These are phyloP conservation scores for Mycosarcoma maydis DNA, from an alignment of 1,284 basidiomycete species.

Conservation along the genomic window DNA sequence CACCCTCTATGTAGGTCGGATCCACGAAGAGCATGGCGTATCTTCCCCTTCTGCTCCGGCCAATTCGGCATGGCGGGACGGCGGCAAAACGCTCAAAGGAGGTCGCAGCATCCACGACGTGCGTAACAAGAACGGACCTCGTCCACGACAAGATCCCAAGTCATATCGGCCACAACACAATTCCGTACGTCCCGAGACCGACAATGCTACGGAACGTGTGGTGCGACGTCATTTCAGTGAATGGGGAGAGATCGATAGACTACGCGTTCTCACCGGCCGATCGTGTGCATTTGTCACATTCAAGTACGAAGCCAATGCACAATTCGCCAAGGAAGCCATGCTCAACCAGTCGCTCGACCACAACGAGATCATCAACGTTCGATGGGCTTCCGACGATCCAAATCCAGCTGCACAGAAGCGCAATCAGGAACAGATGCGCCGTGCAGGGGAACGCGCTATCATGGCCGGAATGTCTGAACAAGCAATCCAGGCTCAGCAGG, in stretches of 20 bases:
- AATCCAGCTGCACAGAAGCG: slow-evolving; percentile 55
- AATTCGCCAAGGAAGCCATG: slow-evolving; percentile 99
- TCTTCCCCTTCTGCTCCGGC: slow-evolving; percentile 30
- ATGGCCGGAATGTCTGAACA: slow-evolving; percentile 51
- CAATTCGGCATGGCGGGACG: slow-evolving; percentile 52
- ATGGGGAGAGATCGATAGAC: slow-evolving; percentile 94
- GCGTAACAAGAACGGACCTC: slow-evolving; percentile 19
- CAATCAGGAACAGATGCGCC: slow-evolving; percentile 44
- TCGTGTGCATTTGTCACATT: slow-evolving; percentile 98
- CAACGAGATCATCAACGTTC: slow-evolving; percentile 89
- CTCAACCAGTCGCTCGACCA: slow-evolving; percentile 96
- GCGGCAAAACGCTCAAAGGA: slow-evolving; percentile 52
- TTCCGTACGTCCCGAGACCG: slow-evolving; percentile 38
- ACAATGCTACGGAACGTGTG: slow-evolving; percentile 56
- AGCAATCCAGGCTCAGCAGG: slow-evolving; percentile 44
- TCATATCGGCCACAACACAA: slow-evolving; percentile 48
- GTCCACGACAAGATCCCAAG: slow-evolving; percentile 30
- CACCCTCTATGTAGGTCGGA: slow-evolving; percentile 92
- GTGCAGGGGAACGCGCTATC: slow-evolving; percentile 53
- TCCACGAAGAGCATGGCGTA: slow-evolving; percentile 68
- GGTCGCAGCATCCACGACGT: slow-evolving; percentile 42
- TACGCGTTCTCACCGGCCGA: slow-evolving; percentile 90
- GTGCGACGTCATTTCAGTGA: slow-evolving; percentile 82
- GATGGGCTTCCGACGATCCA: slow-evolving; percentile 65
- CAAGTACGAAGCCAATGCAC: slow-evolving; percentile 81